A percentile compares a stretch with the other conserved stretches of the same genome.
These are phyloP conservation scores for Wickerhamiella allomyrinae DNA, from an alignment of 805 yeast genomes.

Conservation along the genomic window DNA sequence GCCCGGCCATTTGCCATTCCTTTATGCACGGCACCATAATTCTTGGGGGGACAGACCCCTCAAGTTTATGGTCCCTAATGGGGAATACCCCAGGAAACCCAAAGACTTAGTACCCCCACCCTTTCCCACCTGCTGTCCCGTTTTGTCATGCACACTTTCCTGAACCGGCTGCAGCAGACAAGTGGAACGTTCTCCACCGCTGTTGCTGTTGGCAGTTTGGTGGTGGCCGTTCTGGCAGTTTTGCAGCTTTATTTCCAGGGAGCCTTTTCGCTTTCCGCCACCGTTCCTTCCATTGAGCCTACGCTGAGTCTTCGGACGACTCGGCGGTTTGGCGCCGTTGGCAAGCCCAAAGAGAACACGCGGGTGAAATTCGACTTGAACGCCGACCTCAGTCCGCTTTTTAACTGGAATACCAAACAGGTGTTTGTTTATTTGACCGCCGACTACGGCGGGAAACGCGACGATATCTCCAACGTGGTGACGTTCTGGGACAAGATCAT, in stretches of 20 bases:
- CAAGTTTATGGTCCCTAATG: no score
- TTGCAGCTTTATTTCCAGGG: constrained; percentile 18
- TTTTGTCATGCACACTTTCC: constrained; percentile 24
- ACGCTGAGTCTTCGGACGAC: constrained; percentile 15
- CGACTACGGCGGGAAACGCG: constrained; percentile 45
- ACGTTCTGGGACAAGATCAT: constrained; percentile 88
- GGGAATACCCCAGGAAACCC: no score
- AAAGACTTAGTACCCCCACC: no score
- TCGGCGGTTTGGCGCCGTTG: constrained; percentile 52
- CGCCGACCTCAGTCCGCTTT: constrained; percentile 58
- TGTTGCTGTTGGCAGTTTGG: constrained; percentile 18
- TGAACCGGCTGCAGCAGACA: constrained; percentile 24
- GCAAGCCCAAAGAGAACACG: constrained; percentile 64
- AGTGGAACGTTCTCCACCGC: constrained; percentile 24
- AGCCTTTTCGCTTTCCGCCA: constrained; percentile 15
- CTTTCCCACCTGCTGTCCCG: no score
- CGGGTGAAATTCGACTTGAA: constrained; percentile 58
- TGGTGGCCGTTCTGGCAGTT: constrained; percentile 19
- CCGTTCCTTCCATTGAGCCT: constrained; percentile 11
- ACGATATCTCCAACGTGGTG: constrained; percentile 38
- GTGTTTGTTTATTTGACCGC: constrained; percentile 85
- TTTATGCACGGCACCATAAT: no score
- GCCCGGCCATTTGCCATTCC: no score
- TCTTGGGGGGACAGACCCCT: no score
- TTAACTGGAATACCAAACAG: constrained; percentile 96